These are phyloP conservation scores for Eucalyptus cladocalyx DNA, from an alignment of 345 rosid genomes.

Conservation along the genomic window DNA sequence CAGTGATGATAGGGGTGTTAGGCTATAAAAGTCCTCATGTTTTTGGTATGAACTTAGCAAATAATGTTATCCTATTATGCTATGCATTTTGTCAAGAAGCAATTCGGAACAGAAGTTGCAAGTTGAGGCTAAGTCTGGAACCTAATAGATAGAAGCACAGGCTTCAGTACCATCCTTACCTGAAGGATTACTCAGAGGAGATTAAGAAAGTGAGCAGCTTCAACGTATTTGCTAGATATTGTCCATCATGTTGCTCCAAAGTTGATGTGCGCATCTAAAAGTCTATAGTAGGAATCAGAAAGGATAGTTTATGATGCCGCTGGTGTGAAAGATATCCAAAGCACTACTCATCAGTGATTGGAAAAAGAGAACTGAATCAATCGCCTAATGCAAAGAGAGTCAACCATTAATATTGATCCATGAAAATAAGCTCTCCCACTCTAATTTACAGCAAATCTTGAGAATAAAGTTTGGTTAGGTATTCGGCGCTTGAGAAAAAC, in stretches of 20 bases:
- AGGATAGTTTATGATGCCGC: background rate
- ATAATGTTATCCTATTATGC: background rate
- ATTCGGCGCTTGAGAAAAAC: background rate
- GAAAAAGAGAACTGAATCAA: background rate
- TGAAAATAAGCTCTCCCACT: background rate
- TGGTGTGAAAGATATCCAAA: background rate
- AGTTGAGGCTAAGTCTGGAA: background rate
- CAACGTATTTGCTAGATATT: background rate
- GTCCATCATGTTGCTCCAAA: background rate
- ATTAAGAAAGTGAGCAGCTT: background rate
- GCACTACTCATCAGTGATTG: background rate
- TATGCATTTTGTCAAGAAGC: background rate
- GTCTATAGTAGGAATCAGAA: background rate
- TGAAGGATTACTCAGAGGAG: background rate
- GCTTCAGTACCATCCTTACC: background rate
- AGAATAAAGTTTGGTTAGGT: background rate
- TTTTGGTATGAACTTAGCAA: background rate
- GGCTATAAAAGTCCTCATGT: background rate
- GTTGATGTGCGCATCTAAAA: background rate
- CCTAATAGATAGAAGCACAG: background rate
- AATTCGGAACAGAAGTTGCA: background rate
- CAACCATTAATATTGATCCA: background rate
- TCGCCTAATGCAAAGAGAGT: background rate
- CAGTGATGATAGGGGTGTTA: conserved; percentile 8
- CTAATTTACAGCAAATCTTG: background rate